phyloP scores from a whole-genome alignment of 208 protist genomes.

The Borovskyia barvae region DNA sequence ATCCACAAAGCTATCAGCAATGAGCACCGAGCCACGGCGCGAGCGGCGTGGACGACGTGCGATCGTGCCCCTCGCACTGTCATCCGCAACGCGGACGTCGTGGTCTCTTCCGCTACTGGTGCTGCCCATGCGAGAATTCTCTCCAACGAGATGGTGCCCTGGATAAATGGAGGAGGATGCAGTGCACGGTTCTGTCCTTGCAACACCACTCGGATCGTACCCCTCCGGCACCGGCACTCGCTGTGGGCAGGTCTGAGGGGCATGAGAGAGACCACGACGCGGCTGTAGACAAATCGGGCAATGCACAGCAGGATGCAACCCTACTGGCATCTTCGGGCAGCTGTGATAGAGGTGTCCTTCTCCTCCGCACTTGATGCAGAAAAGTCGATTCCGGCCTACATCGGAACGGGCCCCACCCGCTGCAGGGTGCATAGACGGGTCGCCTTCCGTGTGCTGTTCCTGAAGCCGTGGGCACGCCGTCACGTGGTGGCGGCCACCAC shows the following conservation, averaged over 20 bases:
- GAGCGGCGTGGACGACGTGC: neutral
- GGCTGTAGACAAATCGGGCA: constrained; percentile 57
- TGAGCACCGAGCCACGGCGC: constrained; percentile 34
- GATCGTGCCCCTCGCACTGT: neutral
- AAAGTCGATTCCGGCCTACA: constrained; percentile 32
- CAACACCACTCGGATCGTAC: constrained; percentile 36
- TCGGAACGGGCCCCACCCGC: too few species aligned
- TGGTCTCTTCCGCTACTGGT: too few species aligned
- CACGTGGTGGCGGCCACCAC: constrained; percentile 72
- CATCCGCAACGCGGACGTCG: too few species aligned
- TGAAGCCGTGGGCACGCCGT: constrained; percentile 57
- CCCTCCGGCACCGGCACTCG: constrained; percentile 38
- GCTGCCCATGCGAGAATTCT: neutral
- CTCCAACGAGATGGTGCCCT: too few species aligned
- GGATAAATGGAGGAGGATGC: too few species aligned
- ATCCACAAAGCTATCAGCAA: constrained; percentile 51
- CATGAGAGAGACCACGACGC: constrained; percentile 25
- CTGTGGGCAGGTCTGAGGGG: constrained; percentile 46
- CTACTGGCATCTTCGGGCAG: constrained; percentile 38
- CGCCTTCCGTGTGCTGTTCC: constrained; percentile 11
- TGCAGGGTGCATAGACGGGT: too few species aligned
- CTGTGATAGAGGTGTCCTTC: constrained; percentile 45
- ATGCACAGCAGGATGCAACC: constrained; percentile 41
- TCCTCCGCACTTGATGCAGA: constrained; percentile 71
- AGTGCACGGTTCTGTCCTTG: neutral